Percentiles rank a stretch among this genome's conserved stretches.
These are phyloP conservation scores for Verticillium dahliae DNA, from an alignment of 2,329 filamentous ascomycete species.

Conservation along the genomic window DNA sequence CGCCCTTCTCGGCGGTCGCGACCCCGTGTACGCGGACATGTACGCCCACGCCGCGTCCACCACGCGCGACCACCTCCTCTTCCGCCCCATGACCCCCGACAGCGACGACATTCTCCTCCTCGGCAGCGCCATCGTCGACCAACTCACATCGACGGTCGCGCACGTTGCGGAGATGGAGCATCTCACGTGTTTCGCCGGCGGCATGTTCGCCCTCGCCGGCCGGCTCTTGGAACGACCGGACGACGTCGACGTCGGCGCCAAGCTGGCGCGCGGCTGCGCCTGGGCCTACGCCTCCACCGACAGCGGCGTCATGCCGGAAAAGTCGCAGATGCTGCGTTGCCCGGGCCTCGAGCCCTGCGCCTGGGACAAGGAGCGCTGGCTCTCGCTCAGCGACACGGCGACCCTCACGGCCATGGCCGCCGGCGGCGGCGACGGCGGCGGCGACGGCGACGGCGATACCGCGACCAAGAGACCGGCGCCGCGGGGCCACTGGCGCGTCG, in stretches of 20 bases:
- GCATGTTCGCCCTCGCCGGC: conserved; percentile 41
- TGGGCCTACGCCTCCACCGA: conserved; percentile 41
- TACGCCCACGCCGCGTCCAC: conserved; percentile 48
- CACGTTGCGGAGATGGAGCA: conserved; percentile 32
- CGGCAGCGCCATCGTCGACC: conserved; percentile 24
- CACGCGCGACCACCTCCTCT: conserved; percentile 51
- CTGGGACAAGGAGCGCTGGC: background rate
- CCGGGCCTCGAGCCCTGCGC: conserved; percentile 5
- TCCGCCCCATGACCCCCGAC: conserved; percentile 43
- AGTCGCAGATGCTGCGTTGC: conserved; percentile 35
- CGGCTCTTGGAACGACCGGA: conserved; percentile 31
- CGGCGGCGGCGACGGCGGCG: too few relatives aligned
- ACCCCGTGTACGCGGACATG: conserved; percentile 49
- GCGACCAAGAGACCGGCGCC: conserved; percentile 17
- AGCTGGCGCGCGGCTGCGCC: conserved; percentile 44
- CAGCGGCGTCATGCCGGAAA: conserved; percentile 47
- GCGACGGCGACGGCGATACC: too few relatives aligned
- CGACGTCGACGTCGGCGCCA: conserved; percentile 35
- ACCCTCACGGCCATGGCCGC: too few relatives aligned
- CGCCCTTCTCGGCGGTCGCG: conserved; percentile 50
- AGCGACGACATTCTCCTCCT: conserved; percentile 50
- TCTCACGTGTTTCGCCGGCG: conserved; percentile 44
- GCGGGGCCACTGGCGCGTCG: conserved; percentile 55
- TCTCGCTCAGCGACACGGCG: background rate
- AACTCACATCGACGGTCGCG: conserved; percentile 6